These are phyloP conservation scores for Bryoglossum gracile DNA, from an alignment of 495 filamentous ascomycete genomes.

Conservation along the genomic window DNA sequence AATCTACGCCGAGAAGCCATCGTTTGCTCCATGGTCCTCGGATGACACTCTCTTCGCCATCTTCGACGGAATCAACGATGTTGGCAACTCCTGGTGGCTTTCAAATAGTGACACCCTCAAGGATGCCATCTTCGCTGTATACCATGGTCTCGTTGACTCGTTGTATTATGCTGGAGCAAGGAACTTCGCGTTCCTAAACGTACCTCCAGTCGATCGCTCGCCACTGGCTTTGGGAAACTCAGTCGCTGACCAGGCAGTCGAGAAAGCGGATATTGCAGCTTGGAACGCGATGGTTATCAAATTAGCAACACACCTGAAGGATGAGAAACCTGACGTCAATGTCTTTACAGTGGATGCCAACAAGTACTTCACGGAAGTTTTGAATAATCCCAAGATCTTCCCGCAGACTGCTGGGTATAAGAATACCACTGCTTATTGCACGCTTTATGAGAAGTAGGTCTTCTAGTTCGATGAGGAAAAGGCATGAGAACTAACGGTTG, in stretches of 20 bases:
- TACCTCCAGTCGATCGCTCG: conserved; percentile 42
- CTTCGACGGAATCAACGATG: conserved; percentile 78
- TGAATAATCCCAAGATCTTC: conserved; percentile 45
- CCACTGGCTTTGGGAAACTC: conserved; percentile 19
- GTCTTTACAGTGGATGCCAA: conserved; percentile 41
- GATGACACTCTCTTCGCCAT: conserved; percentile 56
- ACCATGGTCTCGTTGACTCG: conserved; percentile 29
- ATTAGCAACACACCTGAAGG: conserved; percentile 31
- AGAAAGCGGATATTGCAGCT: conserved; percentile 19
- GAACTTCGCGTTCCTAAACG: conserved; percentile 43
- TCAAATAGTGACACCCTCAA: conserved; percentile 17
- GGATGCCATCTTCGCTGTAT: conserved; percentile 31
- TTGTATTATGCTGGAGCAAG: conserved; percentile 38
- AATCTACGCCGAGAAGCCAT: conserved; percentile 22
- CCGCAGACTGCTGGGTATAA: conserved; percentile 37
- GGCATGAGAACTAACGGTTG: conserved; percentile 8
- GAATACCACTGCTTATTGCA: conserved; percentile 49
- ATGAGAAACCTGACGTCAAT: conserved; percentile 31
- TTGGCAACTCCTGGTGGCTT: conserved; percentile 55
- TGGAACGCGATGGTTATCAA: conserved; percentile 30
- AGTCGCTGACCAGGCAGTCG: conserved; percentile 7
- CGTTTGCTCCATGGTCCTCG: conserved; percentile 51
- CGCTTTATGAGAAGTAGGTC: conserved; percentile 47
- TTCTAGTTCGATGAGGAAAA: background rate
- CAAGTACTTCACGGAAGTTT: conserved; percentile 43